Conservation (phyloP, 345 rosid genomes). For the Fremontodendron californicum region DNA sequence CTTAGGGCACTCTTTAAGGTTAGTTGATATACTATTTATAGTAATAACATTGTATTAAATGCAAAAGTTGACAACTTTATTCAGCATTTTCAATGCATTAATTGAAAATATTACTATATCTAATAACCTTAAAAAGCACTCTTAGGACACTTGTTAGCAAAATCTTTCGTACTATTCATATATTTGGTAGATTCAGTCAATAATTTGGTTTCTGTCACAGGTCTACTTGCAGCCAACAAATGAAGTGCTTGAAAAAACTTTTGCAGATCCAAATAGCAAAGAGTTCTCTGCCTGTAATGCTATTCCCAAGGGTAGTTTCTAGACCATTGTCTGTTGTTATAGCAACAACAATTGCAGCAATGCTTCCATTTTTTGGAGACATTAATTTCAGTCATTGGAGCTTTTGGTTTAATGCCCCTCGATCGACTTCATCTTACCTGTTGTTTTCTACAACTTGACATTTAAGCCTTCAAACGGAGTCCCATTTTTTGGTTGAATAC, state of each 20-base stretch:
- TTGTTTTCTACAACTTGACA: slow-evolving; percentile 67
- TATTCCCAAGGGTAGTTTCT: slow-evolving; percentile 45
- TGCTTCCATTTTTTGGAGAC: slow-evolving; percentile 89
- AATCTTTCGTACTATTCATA: too few relatives aligned
- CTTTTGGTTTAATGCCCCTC: slow-evolving; percentile 79
- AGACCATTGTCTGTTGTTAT: slow-evolving; percentile 55
- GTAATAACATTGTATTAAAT: too few relatives aligned
- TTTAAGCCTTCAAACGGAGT: slow-evolving; percentile 65
- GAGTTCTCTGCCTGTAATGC: slow-evolving; percentile 64
- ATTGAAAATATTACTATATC: too few relatives aligned
- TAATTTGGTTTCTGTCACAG: slow-evolving; percentile 28
- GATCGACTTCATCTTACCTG: too few relatives aligned
- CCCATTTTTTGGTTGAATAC: slow-evolving; percentile 59
- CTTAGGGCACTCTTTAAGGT: too few relatives aligned
- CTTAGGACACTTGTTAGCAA: too few relatives aligned
- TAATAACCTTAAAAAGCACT: too few relatives aligned
- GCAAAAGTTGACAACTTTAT: too few relatives aligned
- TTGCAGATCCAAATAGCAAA: slow-evolving; percentile 45
- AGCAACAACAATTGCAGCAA: slow-evolving; percentile 58
- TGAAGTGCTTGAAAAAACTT: slow-evolving; percentile 50
- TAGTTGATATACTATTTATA: too few relatives aligned
- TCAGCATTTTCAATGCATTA: too few relatives aligned
- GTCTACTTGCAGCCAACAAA: slow-evolving; percentile 86
- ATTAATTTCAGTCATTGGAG: slow-evolving; percentile 59
- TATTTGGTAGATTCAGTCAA: neutral